Conservation (phyloP, 768 basidiomycete genomes). For the Leccinum variicolor region DNA sequence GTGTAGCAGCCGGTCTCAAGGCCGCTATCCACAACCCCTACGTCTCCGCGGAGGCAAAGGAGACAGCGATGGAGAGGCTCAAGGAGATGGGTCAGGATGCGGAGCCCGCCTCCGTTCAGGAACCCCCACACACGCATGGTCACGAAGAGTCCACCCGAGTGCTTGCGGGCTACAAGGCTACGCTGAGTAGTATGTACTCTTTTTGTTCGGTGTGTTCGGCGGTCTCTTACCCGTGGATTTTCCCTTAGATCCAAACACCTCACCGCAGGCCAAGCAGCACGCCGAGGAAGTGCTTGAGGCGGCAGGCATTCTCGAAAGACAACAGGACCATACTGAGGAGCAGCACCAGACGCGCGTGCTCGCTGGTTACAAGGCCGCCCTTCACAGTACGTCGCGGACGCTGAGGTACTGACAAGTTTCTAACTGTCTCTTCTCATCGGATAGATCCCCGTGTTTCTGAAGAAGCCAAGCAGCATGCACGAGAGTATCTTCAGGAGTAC, state of each 20-base stretch:
- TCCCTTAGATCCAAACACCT: constrained; percentile 39
- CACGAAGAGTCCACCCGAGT: constrained; percentile 18
- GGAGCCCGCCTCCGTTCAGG: background rate
- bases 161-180: constrained; percentile 50
- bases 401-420: background rate
- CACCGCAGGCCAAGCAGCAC: constrained; percentile 48
- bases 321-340: constrained; percentile 30
- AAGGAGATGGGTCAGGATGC: constrained; percentile 34
- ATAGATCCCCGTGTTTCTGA: constrained; percentile 45
- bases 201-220: too few relatives aligned
- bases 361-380: constrained; percentile 55
- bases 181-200: constrained; percentile 37
- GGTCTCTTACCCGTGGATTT: background rate
- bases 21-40: constrained; percentile 58
- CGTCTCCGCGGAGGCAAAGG: constrained; percentile 53
- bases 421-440: background rate
- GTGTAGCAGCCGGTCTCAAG: constrained; percentile 55
- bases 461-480: constrained; percentile 48
- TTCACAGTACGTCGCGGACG: constrained; percentile 38
- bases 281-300: constrained; percentile 52
- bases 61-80: constrained; percentile 45
- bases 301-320: constrained; percentile 36
- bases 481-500: constrained; percentile 35
- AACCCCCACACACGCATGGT: background rate
- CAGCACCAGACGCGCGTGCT: constrained; percentile 46